Percentiles rank a stretch among this genome's conserved stretches.
Evolutionary conservation across 345 rosid species (phyloP).

Genomic region (Erucastrum elatum): DNA sequence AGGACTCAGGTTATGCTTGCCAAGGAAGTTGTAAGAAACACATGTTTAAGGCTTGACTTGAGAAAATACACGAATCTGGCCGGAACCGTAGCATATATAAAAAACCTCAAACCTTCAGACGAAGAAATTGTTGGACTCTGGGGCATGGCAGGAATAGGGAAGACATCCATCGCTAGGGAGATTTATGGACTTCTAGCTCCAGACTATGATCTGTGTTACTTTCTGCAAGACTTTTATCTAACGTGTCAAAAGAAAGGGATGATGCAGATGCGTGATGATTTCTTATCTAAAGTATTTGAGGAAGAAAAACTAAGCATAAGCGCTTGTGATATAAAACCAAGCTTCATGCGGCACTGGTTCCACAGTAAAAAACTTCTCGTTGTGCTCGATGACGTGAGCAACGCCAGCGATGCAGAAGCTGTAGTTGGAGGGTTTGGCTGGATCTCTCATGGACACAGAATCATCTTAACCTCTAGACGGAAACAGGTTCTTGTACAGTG

Average conservation of each 20-base stretch:
- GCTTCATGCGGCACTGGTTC: constrained; percentile 26
- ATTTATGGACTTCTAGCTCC: neutral
- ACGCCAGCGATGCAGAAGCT: constrained; percentile 30
- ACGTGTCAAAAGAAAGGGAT: neutral
- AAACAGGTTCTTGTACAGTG: constrained; percentile 37
- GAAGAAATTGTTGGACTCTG: neutral
- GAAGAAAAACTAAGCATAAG: constrained; percentile 27
- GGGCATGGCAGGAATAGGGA: constrained; percentile 33
- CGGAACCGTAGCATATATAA: neutral
- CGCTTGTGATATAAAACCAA: neutral
- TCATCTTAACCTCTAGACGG: constrained; percentile 26
- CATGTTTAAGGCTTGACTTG: neutral
- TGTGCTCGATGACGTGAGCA: constrained; percentile 26
- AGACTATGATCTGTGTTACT: constrained; percentile 2
- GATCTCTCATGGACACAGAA: constrained; percentile 31
- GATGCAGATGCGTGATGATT: constrained; percentile 23
- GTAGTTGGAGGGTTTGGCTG: constrained; percentile 38
- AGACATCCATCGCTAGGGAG: constrained; percentile 30
- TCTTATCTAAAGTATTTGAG: constrained; percentile 16
- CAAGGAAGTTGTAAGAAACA: constrained; percentile 8
- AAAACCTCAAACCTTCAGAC: neutral
- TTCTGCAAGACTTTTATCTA: constrained; percentile 20
- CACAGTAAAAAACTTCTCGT: neutral
- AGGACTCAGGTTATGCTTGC: neutral
- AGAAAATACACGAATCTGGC: neutral